Evolutionary conservation across 2,329 filamentous ascomycete genomes (phyloP).

Genomic region (Alternaria gaisen): DNA sequence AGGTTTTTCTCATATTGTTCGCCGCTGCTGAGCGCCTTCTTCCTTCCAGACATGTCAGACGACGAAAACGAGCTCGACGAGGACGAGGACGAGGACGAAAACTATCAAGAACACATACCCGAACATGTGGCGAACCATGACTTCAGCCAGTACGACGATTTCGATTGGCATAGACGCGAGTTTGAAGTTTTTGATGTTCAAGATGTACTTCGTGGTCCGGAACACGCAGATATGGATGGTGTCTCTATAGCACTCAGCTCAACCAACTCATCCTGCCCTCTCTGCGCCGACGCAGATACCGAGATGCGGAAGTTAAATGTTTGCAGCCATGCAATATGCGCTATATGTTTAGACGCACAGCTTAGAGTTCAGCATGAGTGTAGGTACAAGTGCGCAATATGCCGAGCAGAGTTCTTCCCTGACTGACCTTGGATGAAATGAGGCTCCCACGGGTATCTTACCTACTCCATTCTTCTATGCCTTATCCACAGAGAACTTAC

Average conservation of each 20-base stretch:
- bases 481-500: background rate
- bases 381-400: conserved; percentile 12
- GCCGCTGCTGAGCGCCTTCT: background rate
- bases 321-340: conserved; percentile 6
- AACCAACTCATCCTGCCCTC: background rate
- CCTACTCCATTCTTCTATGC: background rate
- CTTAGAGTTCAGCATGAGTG: background rate
- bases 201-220: conserved; percentile 6
- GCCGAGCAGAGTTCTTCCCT: conserved; percentile 10
- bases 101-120: background rate
- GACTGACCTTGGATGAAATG: background rate
- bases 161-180: background rate
- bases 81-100: background rate
- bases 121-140: background rate
- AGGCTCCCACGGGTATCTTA: background rate
- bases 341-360: conserved; percentile 7
- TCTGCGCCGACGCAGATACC: background rate
- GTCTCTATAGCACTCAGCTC: background rate
- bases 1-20: background rate
- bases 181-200: background rate
- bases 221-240: background rate
- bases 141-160: background rate
- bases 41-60: background rate
- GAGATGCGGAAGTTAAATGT: conserved; percentile 3
- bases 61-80: background rate